phyloP scores from a whole-genome alignment of 2,329 filamentous ascomycete genomes.

The Hymenotorrendiella dingleyae region DNA sequence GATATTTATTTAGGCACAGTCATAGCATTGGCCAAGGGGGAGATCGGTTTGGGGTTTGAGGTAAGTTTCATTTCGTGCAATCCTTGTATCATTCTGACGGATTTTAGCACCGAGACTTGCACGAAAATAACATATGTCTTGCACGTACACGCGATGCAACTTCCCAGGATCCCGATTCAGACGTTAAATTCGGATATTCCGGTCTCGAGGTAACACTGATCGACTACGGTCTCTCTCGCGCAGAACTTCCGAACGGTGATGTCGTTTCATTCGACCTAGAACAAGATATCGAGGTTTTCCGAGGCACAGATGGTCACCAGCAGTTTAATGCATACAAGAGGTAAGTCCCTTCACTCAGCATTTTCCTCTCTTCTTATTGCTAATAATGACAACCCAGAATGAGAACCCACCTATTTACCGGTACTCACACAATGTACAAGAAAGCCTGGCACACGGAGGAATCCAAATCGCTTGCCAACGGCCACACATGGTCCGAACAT shows the following conservation, averaged over 20 bases:
- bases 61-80: slow-evolving; percentile 31
- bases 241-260: slow-evolving; percentile 37
- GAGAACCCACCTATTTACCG: slow-evolving; percentile 22
- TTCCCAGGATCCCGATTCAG: not conserved
- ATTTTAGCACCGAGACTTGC: slow-evolving; percentile 55
- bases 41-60: slow-evolving; percentile 54
- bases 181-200: slow-evolving; percentile 40
- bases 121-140: slow-evolving; percentile 60
- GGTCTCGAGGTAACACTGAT: slow-evolving; percentile 59
- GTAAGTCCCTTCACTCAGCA: slow-evolving; percentile 47
- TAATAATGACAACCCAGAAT: slow-evolving; percentile 42
- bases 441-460: slow-evolving; percentile 13
- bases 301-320: slow-evolving; percentile 46
- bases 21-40: slow-evolving; percentile 54
- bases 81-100: not conserved
- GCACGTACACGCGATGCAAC: not conserved
- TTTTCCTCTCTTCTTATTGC: too few relatives aligned
- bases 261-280: slow-evolving; percentile 54
- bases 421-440: slow-evolving; percentile 8
- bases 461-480: slow-evolving; percentile 1
- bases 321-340: slow-evolving; percentile 59
- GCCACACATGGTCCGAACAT: slow-evolving; percentile 44
- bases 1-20: slow-evolving; percentile 57
- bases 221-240: slow-evolving; percentile 60
- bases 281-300: slow-evolving; percentile 53